Conservation (phyloP, 192 early-diverging fungal genomes). For the Gryganskiella cystojenkinii region DNA sequence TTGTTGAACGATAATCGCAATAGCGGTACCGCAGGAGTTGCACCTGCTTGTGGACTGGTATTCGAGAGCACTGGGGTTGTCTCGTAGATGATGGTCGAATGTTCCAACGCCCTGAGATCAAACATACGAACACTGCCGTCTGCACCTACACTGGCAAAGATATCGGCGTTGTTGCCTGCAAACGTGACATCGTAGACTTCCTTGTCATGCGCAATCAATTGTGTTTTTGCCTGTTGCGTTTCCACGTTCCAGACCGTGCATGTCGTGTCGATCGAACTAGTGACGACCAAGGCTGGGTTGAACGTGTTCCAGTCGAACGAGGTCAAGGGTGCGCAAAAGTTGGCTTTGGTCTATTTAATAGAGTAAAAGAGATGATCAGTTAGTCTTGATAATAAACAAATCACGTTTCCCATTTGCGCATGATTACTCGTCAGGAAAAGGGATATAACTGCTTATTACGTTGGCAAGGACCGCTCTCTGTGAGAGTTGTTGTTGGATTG, state of each 20-base stretch:
- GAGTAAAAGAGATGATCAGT: not conserved
- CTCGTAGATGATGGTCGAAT: slow-evolving; percentile 98
- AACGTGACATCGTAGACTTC: slow-evolving; percentile 99
- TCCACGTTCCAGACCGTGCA: slow-evolving; percentile 99
- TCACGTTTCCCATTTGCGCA: not conserved
- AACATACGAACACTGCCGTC: slow-evolving; percentile 98
- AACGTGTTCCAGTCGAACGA: slow-evolving; percentile 98
- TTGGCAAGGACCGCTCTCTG: slow-evolving; percentile 68
- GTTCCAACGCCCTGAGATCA: slow-evolving; percentile 95
- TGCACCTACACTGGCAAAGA: slow-evolving; percentile 98
- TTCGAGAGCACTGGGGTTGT: slow-evolving; percentile 60
- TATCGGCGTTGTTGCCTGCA: slow-evolving; percentile 80
- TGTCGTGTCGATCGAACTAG: slow-evolving; percentile 98
- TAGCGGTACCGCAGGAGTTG: slow-evolving; percentile 65
- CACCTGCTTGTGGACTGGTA: slow-evolving; percentile 26
- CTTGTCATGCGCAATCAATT: slow-evolving; percentile 98
- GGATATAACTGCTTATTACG: slow-evolving; percentile 49
- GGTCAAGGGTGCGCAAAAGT: slow-evolving; percentile 91
- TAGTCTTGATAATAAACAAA: not conserved
- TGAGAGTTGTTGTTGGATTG: slow-evolving; percentile 49
- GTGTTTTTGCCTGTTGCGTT: slow-evolving; percentile 97
- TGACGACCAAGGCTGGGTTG: slow-evolving; percentile 87
- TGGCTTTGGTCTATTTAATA: slow-evolving; percentile 67
- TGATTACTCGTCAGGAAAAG: not conserved
- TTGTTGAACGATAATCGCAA: slow-evolving; percentile 92